Percentiles rank a stretch among this genome's conserved stretches.
Conservation (phyloP, 306 rosid species). For the Clitoria ternatea region DNA sequence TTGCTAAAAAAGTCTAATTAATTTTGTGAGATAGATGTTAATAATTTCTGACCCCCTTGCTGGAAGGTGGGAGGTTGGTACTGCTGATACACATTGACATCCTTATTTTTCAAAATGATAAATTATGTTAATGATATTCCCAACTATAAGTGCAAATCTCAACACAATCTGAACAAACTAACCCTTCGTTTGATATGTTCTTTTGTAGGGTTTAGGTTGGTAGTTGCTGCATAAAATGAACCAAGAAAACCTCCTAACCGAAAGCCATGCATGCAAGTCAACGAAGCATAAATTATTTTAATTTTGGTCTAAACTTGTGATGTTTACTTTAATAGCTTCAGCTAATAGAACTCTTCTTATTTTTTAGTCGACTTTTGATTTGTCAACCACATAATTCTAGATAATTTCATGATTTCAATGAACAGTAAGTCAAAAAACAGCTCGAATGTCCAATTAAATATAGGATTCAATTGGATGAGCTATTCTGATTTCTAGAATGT, state of each 20-base stretch:
- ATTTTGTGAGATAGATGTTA: background rate
- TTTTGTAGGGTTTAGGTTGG: background rate
- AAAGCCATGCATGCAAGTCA: slow-evolving; percentile 28
- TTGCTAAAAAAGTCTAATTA: background rate
- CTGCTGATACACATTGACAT: background rate
- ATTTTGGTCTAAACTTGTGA: background rate
- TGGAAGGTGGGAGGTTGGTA: background rate
- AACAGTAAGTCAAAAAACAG: background rate
- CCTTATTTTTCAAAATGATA: background rate
- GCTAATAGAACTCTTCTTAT: background rate
- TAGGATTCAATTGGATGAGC: background rate
- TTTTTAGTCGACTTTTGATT: slow-evolving; percentile 25
- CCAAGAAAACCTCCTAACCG: background rate
- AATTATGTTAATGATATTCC: background rate
- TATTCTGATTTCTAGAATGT: background rate
- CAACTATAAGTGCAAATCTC: background rate
- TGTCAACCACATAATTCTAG: slow-evolving; percentile 17
- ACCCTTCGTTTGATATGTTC: background rate
- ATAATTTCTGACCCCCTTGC: background rate
- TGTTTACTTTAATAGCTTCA: slow-evolving; percentile 21
- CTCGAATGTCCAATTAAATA: slow-evolving; percentile 15
- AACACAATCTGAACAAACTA: background rate
- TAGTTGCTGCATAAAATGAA: background rate
- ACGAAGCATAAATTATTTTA: slow-evolving; percentile 5
- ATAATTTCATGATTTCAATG: slow-evolving; percentile 15